phyloP scores from a whole-genome alignment of 176 grass and related monocot species.

The Aegilops bicornis region DNA sequence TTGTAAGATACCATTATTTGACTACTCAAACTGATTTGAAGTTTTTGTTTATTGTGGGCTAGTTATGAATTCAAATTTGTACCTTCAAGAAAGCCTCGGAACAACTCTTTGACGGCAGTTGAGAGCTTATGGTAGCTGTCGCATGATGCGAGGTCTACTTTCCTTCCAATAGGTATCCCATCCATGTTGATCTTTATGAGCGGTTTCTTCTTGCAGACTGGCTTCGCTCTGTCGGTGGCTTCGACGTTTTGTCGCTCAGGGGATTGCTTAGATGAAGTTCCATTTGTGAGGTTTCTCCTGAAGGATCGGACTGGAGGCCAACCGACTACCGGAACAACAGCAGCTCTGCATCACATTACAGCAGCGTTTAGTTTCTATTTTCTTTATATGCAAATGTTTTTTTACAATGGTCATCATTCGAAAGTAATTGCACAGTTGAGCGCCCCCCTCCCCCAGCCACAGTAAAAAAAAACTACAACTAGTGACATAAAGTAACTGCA shows the following conservation, averaged over 20 bases:
- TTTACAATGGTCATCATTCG: background rate
- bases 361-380: background rate
- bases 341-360: constrained; percentile 46
- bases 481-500: constrained; percentile 8
- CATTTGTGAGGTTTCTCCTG: constrained; percentile 75
- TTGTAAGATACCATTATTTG: background rate
- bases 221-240: constrained; percentile 28
- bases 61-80: background rate
- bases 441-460: too few relatives aligned
- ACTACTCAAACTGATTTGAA: background rate
- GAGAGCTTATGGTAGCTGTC: constrained; percentile 65
- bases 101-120: constrained; percentile 62
- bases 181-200: constrained; percentile 99
- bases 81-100: constrained; percentile 74
- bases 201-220: constrained; percentile 43
- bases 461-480: too few relatives aligned
- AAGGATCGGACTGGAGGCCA: constrained; percentile 91
- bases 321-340: constrained; percentile 69
- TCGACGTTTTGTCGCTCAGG: constrained; percentile 45
- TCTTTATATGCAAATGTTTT: background rate
- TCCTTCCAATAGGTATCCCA: constrained; percentile 92
- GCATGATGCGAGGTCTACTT: constrained; percentile 60
- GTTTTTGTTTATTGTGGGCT: background rate
- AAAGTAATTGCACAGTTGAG: too few relatives aligned
- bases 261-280: constrained; percentile 58